These are phyloP conservation scores for Ophiostoma sp. DNA, from an alignment of 2,329 filamentous ascomycete genomes.

Conservation along the genomic window DNA sequence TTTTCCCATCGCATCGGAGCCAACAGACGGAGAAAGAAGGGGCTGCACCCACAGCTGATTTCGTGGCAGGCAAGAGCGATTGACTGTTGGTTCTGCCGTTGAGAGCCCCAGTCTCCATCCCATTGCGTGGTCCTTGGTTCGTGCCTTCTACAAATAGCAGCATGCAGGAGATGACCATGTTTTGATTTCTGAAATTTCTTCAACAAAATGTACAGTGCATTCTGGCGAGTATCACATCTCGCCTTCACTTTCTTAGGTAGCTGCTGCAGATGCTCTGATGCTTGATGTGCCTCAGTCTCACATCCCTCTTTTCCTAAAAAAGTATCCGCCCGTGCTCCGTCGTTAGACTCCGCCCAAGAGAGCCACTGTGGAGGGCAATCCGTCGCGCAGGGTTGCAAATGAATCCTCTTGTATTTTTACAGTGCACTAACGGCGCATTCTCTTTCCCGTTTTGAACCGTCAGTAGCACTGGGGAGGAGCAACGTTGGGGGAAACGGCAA, in stretches of 20 bases:
- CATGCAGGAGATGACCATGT: not conserved
- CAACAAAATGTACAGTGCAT: not conserved
- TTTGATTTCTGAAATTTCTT: not conserved
- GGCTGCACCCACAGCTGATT: not conserved
- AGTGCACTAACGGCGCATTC: conserved; percentile 19
- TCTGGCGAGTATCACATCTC: not conserved
- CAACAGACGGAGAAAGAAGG: not conserved
- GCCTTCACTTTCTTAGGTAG: not conserved
- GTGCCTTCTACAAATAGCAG: not conserved
- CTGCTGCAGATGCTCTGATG: not conserved
- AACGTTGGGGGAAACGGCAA: not conserved
- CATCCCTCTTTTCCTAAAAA: conserved; percentile 16
- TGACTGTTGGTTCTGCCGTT: not conserved
- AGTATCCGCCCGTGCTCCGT: conserved; percentile 12
- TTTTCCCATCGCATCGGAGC: not conserved
- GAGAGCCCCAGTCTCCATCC: not conserved
- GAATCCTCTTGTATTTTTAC: not conserved
- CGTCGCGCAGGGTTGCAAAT: not conserved
- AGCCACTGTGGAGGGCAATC: conserved; percentile 11
- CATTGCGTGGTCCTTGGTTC: not conserved
- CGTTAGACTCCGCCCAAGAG: not conserved
- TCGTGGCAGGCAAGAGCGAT: not conserved
- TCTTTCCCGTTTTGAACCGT: conserved; percentile 20
- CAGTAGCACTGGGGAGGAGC: not conserved
- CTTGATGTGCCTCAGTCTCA: not conserved